Percentiles rank a stretch among this genome's conserved stretches.
phyloP scores from a whole-genome alignment of 768 basidiomycete genomes.

The Grammothele lineata region DNA sequence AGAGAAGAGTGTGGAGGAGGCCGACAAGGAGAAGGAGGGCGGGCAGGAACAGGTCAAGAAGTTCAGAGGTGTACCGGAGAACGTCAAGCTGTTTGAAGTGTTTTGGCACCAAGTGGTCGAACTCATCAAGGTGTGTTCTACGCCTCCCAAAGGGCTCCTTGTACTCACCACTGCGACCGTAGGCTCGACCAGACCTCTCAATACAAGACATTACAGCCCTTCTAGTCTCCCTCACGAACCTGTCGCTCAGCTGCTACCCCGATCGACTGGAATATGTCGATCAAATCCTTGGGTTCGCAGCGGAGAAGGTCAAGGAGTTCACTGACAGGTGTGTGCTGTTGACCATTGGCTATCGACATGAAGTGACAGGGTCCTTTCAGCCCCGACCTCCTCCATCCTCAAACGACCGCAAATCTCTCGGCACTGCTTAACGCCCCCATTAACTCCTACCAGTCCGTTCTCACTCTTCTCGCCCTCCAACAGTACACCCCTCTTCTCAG shows the following conservation, averaged over 20 bases:
- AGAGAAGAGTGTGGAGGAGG: slow-evolving; percentile 57
- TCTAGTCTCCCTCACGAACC: slow-evolving; percentile 90
- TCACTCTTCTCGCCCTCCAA: slow-evolving; percentile 95
- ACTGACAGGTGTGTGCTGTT: slow-evolving; percentile 56
- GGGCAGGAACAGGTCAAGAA: slow-evolving; percentile 50
- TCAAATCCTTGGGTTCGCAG: slow-evolving; percentile 88
- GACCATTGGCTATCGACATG: background rate
- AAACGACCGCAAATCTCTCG: slow-evolving; percentile 88
- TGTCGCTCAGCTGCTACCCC: slow-evolving; percentile 95
- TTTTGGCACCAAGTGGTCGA: slow-evolving; percentile 99
- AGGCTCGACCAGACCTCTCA: slow-evolving; percentile 96
- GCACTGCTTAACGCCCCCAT: slow-evolving; percentile 91
- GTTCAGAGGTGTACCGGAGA: slow-evolving; percentile 92
- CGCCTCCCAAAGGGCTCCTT: background rate
- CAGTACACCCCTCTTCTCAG: slow-evolving; percentile 80
- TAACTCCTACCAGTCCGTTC: slow-evolving; percentile 92
- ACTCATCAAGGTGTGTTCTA: slow-evolving; percentile 78
- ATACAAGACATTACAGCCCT: slow-evolving; percentile 98
- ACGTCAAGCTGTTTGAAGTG: slow-evolving; percentile 95
- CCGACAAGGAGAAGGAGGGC: slow-evolving; percentile 8
- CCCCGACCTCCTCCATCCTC: slow-evolving; percentile 82
- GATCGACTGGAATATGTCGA: slow-evolving; percentile 97
- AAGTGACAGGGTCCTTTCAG: slow-evolving; percentile 34
- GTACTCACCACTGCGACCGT: slow-evolving; percentile 11
- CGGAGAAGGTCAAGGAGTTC: slow-evolving; percentile 81